phyloP scores from a whole-genome alignment of 2,329 filamentous ascomycete genomes.

The Colletotrichum acutatum region DNA sequence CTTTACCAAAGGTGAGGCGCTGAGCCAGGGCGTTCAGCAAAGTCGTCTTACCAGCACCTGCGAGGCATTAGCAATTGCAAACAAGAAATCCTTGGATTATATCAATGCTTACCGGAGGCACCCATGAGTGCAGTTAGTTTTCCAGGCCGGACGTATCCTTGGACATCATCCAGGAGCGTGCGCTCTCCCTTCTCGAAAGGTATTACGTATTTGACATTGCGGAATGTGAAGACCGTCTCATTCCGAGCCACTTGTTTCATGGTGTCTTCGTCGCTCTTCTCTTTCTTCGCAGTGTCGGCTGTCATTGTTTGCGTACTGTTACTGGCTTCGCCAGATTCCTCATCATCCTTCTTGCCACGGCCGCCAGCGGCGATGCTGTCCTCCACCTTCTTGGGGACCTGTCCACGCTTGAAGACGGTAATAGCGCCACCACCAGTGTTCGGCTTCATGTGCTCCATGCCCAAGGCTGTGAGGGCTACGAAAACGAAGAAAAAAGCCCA shows the following conservation, averaged over 20 bases:
- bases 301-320: constrained; percentile 73
- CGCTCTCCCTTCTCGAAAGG: constrained; percentile 71
- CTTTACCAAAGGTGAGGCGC: constrained; percentile 80
- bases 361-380: constrained; percentile 65
- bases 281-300: constrained; percentile 27
- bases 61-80: constrained; percentile 9
- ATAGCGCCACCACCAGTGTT: constrained; percentile 69
- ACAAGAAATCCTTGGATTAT: not conserved
- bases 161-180: constrained; percentile 78
- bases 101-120: constrained; percentile 51
- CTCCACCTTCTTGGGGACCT: constrained; percentile 69
- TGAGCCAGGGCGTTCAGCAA: constrained; percentile 79
- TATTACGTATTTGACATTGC: constrained; percentile 61
- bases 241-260: constrained; percentile 68
- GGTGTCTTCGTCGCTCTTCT: constrained; percentile 42
- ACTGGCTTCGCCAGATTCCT: constrained; percentile 51
- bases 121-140: constrained; percentile 85
- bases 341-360: constrained; percentile 58
- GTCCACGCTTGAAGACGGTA: constrained; percentile 71
- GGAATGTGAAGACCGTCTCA: constrained; percentile 67
- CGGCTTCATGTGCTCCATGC: constrained; percentile 59
- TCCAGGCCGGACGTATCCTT: constrained; percentile 87
- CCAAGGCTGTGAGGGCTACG: constrained; percentile 51
- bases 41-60: constrained; percentile 75
- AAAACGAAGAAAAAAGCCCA: constrained; percentile 61